phyloP scores from a whole-genome alignment of 495 filamentous ascomycete genomes.

The Podospora sp. region DNA sequence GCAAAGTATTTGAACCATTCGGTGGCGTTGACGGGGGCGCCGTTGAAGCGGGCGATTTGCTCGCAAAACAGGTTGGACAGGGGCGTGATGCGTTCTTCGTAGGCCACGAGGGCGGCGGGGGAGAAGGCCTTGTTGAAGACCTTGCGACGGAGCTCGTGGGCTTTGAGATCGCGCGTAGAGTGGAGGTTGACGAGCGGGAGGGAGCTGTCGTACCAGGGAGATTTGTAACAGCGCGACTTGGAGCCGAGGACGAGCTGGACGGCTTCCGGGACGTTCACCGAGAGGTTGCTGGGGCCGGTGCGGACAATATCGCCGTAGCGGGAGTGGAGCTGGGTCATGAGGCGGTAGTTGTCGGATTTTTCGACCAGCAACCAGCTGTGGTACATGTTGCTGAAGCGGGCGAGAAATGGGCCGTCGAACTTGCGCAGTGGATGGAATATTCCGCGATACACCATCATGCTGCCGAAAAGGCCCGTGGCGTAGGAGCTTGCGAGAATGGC shows the following conservation, averaged over 20 bases:
- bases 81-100: slow-evolving; percentile 19
- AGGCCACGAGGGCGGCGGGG: slow-evolving; percentile 8
- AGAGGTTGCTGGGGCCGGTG: slow-evolving; percentile 17
- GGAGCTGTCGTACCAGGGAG: slow-evolving; percentile 17
- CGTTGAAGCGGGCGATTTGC: neutral
- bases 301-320: slow-evolving; percentile 15
- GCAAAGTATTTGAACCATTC: slow-evolving; percentile 20
- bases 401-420: slow-evolving; percentile 14
- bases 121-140: slow-evolving; percentile 21
- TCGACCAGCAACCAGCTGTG: slow-evolving; percentile 20
- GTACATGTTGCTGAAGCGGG: slow-evolving; percentile 17
- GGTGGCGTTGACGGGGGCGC: slow-evolving; percentile 11
- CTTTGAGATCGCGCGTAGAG: slow-evolving; percentile 17
- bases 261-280: slow-evolving; percentile 16
- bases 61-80: slow-evolving; percentile 20
- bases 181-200: slow-evolving; percentile 20
- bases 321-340: slow-evolving; percentile 16
- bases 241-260: slow-evolving; percentile 13
- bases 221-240: slow-evolving; percentile 13
- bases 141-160: slow-evolving; percentile 19
- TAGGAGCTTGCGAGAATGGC: slow-evolving; percentile 4
- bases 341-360: slow-evolving; percentile 17
- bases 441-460: slow-evolving; percentile 18
- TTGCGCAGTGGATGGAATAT: slow-evolving; percentile 16
- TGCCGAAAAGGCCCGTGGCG: slow-evolving; percentile 7